Percentiles rank a stretch among this genome's conserved stretches.
Evolutionary conservation across 495 filamentous ascomycete species (phyloP).

Genomic region (Thozetella sp.): DNA sequence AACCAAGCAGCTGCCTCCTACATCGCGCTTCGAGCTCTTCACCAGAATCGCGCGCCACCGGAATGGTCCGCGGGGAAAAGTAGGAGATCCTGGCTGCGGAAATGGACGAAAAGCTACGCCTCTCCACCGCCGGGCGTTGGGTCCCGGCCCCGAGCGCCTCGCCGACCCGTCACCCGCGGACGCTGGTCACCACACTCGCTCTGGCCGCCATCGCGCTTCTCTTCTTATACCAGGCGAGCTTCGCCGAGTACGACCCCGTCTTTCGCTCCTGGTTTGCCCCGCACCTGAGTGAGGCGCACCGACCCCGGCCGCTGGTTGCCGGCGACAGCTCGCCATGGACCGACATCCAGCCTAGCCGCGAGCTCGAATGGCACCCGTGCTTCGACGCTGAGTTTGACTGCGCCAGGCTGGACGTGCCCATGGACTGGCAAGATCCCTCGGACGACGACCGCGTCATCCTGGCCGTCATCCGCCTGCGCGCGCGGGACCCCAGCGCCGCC

Average conservation of each 20-base stretch:
- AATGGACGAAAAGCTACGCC: background rate
- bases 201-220: background rate
- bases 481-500: slow-evolving; percentile 19
- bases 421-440: slow-evolving; percentile 48
- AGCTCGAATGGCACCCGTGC: slow-evolving; percentile 34
- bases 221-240: background rate
- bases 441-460: slow-evolving; percentile 35
- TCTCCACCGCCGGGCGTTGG: background rate
- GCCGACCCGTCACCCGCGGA: background rate
- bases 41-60: too few species aligned
- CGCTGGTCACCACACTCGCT: background rate
- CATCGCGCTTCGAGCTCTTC: too few species aligned
- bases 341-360: slow-evolving; percentile 30
- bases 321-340: slow-evolving; percentile 17
- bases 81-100: background rate
- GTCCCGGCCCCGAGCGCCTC: too few species aligned
- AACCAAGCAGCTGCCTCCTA: too few species aligned
- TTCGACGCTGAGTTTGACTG: slow-evolving; percentile 34
- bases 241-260: too few species aligned
- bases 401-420: slow-evolving; percentile 42
- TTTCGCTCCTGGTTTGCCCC: too few species aligned
- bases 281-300: too few species aligned
- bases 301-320: too few species aligned
- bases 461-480: slow-evolving; percentile 46
- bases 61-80: background rate